Percentiles rank a stretch among this genome's conserved stretches.
phyloP scores from a whole-genome alignment of 2,329 filamentous ascomycete genomes.

The Arthrobotrys musiformis region DNA sequence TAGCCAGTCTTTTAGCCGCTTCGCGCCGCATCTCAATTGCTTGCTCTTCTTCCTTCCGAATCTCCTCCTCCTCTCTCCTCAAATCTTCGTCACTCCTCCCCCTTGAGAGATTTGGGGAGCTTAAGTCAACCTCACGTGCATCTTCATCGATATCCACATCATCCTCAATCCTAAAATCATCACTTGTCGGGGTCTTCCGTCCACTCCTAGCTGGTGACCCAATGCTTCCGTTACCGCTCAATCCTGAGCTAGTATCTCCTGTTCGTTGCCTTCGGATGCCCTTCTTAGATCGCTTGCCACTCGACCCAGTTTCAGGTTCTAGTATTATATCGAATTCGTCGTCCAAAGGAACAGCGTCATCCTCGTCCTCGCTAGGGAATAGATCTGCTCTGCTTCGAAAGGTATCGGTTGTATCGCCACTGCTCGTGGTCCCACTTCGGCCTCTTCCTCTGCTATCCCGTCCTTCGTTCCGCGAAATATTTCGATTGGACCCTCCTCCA shows the following conservation, averaged over 20 bases:
- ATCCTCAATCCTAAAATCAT: conserved; percentile 37
- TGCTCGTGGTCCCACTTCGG: conserved; percentile 70
- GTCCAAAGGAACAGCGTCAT: conserved; percentile 74
- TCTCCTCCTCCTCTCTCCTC: conserved; percentile 69
- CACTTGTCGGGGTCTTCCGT: conserved; percentile 35
- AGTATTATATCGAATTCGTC: conserved; percentile 74
- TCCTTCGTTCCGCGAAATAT: conserved; percentile 4
- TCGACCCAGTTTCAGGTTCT: conserved; percentile 68
- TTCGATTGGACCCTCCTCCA: conserved; percentile 59
- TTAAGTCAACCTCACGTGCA: conserved; percentile 27
- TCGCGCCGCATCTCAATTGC: conserved; percentile 68
- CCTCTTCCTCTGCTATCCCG: conserved; percentile 60
- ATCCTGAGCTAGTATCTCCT: conserved; percentile 65
- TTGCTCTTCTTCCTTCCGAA: conserved; percentile 69
- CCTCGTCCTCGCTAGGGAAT: conserved; percentile 75
- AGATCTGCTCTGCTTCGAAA: conserved; percentile 74
- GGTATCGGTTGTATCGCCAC: conserved; percentile 71
- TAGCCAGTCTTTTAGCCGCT: conserved; percentile 69
- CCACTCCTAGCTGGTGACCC: conserved; percentile 38
- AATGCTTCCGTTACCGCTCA: conserved; percentile 58
- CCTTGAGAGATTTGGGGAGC: conserved; percentile 55
- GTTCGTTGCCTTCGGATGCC: conserved; percentile 64
- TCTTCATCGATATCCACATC: conserved; percentile 59
- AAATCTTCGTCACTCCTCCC: conserved; percentile 68
- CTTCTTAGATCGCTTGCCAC: conserved; percentile 64